phyloP scores from a whole-genome alignment of 139 green algal genomes.

The Micractinium conductrix region DNA sequence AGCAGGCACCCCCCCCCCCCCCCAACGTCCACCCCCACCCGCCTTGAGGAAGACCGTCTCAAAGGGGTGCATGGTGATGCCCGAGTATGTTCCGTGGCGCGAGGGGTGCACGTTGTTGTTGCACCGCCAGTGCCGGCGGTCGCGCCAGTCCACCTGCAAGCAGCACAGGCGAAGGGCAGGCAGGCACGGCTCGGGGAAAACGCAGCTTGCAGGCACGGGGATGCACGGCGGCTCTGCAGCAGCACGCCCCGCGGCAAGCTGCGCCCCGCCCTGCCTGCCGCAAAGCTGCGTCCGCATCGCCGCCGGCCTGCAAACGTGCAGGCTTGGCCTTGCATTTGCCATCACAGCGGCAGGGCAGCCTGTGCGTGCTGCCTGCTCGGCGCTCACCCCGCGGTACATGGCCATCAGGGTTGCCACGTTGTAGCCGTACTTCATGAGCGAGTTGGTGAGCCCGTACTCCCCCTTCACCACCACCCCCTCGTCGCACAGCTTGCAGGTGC shows the following conservation, averaged over 20 bases:
- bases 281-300: too few relatives aligned
- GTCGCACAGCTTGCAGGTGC: slow-evolving; percentile 78
- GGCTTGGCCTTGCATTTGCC: too few relatives aligned
- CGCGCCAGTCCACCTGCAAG: slow-evolving; percentile 52
- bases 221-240: too few relatives aligned
- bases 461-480: slow-evolving; percentile 65
- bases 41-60: slow-evolving; percentile 86
- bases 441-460: slow-evolving; percentile 75
- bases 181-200: too few relatives aligned
- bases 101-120: slow-evolving; percentile 83
- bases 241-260: too few relatives aligned
- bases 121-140: slow-evolving; percentile 64
- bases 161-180: too few relatives aligned
- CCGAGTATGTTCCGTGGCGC: slow-evolving; percentile 75
- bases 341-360: too few relatives aligned
- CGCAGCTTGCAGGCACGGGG: too few relatives aligned
- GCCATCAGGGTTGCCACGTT: slow-evolving; percentile 80
- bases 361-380: background rate
- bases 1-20: too few relatives aligned
- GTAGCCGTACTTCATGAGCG: slow-evolving; percentile 62
- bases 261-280: too few relatives aligned
- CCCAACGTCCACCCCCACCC: too few relatives aligned
- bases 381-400: slow-evolving; percentile 56
- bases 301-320: too few relatives aligned
- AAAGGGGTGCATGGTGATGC: slow-evolving; percentile 79